A percentile compares a stretch with the other conserved stretches of the same genome.
phyloP scores from a whole-genome alignment of 148 eudicot species.

The Nyssa sinensis region DNA sequence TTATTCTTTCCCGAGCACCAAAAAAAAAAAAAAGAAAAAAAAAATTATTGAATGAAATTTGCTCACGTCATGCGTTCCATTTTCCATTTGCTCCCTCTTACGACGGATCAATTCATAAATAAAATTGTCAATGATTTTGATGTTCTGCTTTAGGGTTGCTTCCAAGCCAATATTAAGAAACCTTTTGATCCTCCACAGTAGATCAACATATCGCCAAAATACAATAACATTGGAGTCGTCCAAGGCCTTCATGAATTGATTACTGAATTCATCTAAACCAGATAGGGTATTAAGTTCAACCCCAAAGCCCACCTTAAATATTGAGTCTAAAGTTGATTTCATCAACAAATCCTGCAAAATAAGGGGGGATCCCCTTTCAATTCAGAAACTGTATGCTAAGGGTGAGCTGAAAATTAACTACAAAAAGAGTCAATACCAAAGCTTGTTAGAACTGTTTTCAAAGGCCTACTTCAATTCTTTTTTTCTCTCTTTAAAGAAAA shows the following conservation, averaged over 20 bases:
- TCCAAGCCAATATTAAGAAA: constrained; percentile 19
- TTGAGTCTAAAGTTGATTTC: constrained; percentile 22
- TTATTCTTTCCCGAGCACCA: too few relatives aligned
- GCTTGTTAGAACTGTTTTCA: not conserved
- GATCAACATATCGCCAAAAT: constrained; percentile 16
- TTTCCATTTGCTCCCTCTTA: constrained; percentile 24
- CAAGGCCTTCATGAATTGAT: constrained; percentile 21
- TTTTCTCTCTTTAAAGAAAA: not conserved
- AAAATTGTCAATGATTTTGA: constrained; percentile 17
- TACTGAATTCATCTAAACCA: constrained; percentile 23
- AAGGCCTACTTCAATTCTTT: not conserved
- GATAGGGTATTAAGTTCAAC: constrained; percentile 25
- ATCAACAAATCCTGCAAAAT: constrained; percentile 19
- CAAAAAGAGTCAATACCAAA: not conserved
- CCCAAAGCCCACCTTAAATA: constrained; percentile 28
- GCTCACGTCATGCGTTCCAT: constrained; percentile 7
- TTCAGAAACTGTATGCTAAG: not conserved
- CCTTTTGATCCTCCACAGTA: constrained; percentile 18
- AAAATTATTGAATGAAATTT: not conserved
- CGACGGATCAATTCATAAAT: constrained; percentile 11
- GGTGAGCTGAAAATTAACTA: not conserved
- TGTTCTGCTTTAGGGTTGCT: constrained; percentile 22
- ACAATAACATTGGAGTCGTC: constrained; percentile 18
- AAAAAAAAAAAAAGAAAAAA: too few relatives aligned
- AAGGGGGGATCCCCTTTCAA: not conserved